phyloP scores from a whole-genome alignment of 2,329 filamentous ascomycete species.

The Sphaceloma murrayae region DNA sequence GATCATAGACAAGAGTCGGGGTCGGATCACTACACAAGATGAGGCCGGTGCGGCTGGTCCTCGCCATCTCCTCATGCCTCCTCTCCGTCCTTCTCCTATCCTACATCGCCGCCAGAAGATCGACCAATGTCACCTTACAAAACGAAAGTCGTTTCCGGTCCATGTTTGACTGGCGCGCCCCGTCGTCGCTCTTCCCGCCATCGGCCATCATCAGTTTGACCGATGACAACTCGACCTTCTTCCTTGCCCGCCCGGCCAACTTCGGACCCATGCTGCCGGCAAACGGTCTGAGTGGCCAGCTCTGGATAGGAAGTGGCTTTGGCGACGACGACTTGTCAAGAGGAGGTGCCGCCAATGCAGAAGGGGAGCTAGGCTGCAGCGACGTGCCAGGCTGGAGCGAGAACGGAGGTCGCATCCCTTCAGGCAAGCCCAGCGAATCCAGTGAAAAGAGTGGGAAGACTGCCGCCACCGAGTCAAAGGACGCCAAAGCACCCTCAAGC shows the following conservation, averaged over 20 bases:
- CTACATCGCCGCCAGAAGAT: slow-evolving; percentile 28
- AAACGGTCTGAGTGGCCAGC: slow-evolving; percentile 71
- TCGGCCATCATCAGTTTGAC: slow-evolving; percentile 93
- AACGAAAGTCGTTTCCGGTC: slow-evolving; percentile 31
- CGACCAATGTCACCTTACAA: slow-evolving; percentile 19
- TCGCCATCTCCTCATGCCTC: slow-evolving; percentile 37
- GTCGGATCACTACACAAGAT: slow-evolving; percentile 22
- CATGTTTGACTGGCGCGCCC: slow-evolving; percentile 42
- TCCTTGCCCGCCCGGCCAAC: slow-evolving; percentile 82
- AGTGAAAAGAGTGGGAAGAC: slow-evolving; percentile 23
- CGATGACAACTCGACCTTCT: slow-evolving; percentile 96
- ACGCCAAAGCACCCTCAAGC: slow-evolving; percentile 15
- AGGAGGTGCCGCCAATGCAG: slow-evolving; percentile 46
- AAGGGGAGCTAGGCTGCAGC: slow-evolving; percentile 87
- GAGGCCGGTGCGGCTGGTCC: slow-evolving; percentile 34
- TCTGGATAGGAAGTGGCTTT: slow-evolving; percentile 92
- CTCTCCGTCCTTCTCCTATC: slow-evolving; percentile 37
- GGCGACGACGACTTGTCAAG: slow-evolving; percentile 63
- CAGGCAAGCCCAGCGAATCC: not conserved
- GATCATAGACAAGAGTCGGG: slow-evolving; percentile 4
- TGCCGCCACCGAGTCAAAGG: slow-evolving; percentile 17
- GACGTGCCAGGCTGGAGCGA: slow-evolving; percentile 85
- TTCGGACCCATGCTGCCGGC: slow-evolving; percentile 74
- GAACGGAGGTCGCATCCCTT: slow-evolving; percentile 25
- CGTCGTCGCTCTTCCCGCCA: slow-evolving; percentile 84